A percentile compares a stretch with the other conserved stretches of the same genome.
These are phyloP conservation scores for Paulinella micropora DNA, from an alignment of 78 protist genomes.

Conservation along the genomic window DNA sequence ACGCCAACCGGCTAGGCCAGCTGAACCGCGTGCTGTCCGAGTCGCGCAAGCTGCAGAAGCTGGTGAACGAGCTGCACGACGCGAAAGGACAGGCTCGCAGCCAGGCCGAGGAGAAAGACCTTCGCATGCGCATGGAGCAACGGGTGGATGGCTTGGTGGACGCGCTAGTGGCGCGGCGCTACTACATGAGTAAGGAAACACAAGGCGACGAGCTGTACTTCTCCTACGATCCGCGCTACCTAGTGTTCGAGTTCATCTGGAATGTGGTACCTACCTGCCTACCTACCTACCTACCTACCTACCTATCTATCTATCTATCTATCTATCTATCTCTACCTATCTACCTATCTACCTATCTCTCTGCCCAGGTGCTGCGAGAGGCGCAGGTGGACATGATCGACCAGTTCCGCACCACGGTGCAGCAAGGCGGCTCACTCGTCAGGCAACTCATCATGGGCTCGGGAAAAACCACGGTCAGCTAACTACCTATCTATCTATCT, in stretches of 20 bases:
- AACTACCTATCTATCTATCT: no score
- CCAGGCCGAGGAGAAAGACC: no score
- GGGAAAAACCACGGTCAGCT: slow-evolving; percentile 52
- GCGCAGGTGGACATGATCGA: slow-evolving; percentile 16
- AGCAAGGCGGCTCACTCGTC: slow-evolving; percentile 1
- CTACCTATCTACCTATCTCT: no score
- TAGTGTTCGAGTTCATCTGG: slow-evolving; percentile 41
- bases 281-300: no score
- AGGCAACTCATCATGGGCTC: slow-evolving; percentile 57
- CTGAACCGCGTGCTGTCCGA: neutral
- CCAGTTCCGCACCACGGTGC: neutral
- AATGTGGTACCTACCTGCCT: no score
- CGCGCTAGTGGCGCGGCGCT: neutral
- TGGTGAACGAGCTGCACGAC: neutral
- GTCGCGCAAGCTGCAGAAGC: neutral
- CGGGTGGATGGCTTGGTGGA: neutral
- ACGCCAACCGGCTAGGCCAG: slow-evolving; percentile 18
- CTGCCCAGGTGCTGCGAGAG: slow-evolving; percentile 29
- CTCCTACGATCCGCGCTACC: slow-evolving; percentile 38
- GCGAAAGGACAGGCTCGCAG: no score
- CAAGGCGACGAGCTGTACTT: no score
- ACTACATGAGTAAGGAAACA: neutral
- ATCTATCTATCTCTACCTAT: no score
- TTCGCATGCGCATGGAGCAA: no score
- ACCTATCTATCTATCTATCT: no score